phyloP scores from a whole-genome alignment of 495 filamentous ascomycete genomes.

The Penicillium pancosmium region DNA sequence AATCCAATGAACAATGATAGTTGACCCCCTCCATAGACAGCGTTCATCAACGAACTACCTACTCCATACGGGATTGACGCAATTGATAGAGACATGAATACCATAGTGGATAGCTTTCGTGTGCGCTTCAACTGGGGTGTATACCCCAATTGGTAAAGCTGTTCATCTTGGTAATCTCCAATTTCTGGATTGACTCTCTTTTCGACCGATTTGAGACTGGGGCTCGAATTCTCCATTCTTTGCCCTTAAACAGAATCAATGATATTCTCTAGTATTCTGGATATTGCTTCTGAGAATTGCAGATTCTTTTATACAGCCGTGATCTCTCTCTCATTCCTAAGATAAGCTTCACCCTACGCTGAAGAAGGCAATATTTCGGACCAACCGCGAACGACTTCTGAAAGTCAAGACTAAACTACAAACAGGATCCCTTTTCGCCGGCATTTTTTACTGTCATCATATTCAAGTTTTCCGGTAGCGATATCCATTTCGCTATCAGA shows the following conservation, averaged over 20 bases:
- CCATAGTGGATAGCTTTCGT: conserved; percentile 18
- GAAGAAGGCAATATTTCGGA: neutral
- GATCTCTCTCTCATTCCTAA: neutral
- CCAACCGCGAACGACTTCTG: neutral
- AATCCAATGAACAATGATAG: conserved; percentile 31
- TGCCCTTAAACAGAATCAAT: neutral
- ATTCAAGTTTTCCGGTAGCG: too few relatives aligned
- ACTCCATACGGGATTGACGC: conserved; percentile 43
- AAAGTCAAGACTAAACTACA: neutral
- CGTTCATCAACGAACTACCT: conserved; percentile 37
- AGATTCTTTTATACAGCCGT: neutral
- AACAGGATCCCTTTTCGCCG: too few relatives aligned
- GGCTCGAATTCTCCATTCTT: neutral
- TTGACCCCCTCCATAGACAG: conserved; percentile 31
- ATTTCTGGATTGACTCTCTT: neutral
- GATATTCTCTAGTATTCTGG: neutral
- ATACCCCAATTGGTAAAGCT: conserved; percentile 26
- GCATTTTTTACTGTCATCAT: too few relatives aligned
- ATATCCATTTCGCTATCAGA: too few relatives aligned
- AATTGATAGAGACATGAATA: conserved; percentile 29
- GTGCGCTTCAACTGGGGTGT: conserved; percentile 28
- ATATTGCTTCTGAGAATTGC: neutral
- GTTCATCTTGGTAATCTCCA: conserved; percentile 17
- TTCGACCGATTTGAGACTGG: neutral
- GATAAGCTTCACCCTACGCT: neutral